phyloP scores from a whole-genome alignment of 2,329 filamentous ascomycete species.

The Neofusicoccum parvum region DNA sequence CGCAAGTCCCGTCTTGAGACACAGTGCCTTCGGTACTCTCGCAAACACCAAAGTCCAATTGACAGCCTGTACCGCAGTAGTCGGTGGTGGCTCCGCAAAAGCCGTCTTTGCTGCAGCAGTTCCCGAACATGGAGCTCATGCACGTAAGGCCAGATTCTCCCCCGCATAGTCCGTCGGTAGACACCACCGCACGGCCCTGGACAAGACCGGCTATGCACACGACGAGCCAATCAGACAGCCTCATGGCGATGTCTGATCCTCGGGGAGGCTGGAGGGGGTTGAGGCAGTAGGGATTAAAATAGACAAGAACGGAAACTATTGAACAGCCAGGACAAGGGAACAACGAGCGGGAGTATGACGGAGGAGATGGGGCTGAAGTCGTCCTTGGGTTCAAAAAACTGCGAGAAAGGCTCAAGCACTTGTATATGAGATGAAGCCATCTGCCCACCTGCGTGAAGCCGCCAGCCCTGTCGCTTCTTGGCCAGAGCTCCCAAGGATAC shows the following conservation, averaged over 20 bases:
- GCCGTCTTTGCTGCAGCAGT: constrained; percentile 27
- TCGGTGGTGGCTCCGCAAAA: constrained; percentile 26
- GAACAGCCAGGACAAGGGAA: background rate
- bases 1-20: constrained; percentile 25
- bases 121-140: constrained; percentile 27
- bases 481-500: background rate
- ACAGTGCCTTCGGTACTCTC: constrained; percentile 9
- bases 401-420: background rate
- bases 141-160: constrained; percentile 26
- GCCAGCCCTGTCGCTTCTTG: constrained; percentile 8
- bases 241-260: constrained; percentile 7
- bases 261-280: background rate
- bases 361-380: background rate
- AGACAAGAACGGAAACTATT: background rate
- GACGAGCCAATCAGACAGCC: constrained; percentile 10
- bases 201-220: constrained; percentile 14
- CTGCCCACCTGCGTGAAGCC: background rate
- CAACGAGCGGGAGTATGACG: background rate
- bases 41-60: constrained; percentile 28
- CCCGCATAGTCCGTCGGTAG: constrained; percentile 29
- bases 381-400: background rate
- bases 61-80: constrained; percentile 29
- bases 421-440: background rate
- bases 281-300: background rate
- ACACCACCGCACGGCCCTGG: constrained; percentile 19